Evolutionary conservation across 2,329 filamentous ascomycete species (phyloP), one percentile per base, ranked within the genome.

Genomic region (Lanzia echinophila): DNA sequence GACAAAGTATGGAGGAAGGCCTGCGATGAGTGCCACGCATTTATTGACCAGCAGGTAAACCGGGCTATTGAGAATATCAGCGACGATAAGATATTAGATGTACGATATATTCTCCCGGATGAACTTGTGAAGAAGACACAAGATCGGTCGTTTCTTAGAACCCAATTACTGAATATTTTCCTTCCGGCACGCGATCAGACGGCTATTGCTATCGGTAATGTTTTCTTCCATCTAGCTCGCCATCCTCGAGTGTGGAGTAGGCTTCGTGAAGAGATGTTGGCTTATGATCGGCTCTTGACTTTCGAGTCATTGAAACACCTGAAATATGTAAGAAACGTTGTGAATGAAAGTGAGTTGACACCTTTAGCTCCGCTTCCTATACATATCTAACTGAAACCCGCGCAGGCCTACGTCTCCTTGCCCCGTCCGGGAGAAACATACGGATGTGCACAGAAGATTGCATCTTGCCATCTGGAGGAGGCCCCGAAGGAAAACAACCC

Each of bases 311-410:
- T 82, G 53, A 75, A 73, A 61, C 70, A 73, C 22, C 71, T 81
- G 62, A 74, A 72, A 52, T 82, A 81, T 53, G 64, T 82, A 48
- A 74, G 73, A 58, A 78, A 71, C 68, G 79, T 78, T 28, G 59
- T 82, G 51, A 78, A 81, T 56, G 79, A 83, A 66, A 75, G 36
- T 39, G 34, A 38, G 34, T 38, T 28, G n/a, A n/a, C n/a, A n/a
- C n/a, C n/a, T n/a, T n/a, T n/a, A n/a, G n/a, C n/a, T n/a, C n/a
- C n/a, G n/a, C n/a, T n/a, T n/a, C n/a, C n/a, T n/a, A n/a, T n/a
- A n/a, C n/a, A n/a, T n/a, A n/a, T n/a, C n/a, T n/a, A n/a, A n/a
- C n/a, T n/a, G n/a, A 4, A 28, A 28, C 24, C 4, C 11, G 24
- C 1, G 28, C 31, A 50, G 24, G 38, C 13, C 38, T 50, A 4